phyloP scores from a whole-genome alignment of 2,329 filamentous ascomycete genomes.

The Sporothrix phasma region DNA sequence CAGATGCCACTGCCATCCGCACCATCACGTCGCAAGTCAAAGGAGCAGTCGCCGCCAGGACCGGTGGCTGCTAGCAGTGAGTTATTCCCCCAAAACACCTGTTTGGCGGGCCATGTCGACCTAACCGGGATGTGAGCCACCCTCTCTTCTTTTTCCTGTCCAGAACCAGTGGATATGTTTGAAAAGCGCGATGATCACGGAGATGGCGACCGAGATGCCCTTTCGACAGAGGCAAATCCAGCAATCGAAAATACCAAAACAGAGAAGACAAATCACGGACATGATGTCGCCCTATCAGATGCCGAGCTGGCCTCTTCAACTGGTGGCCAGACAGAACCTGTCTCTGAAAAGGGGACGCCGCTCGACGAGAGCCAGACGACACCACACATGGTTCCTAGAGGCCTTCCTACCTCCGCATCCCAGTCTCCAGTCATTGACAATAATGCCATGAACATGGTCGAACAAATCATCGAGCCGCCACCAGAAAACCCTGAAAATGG shows the following conservation, averaged over 20 bases:
- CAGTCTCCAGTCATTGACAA: background rate
- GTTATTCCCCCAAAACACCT: background rate
- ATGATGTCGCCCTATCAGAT: background rate
- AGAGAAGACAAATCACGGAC: background rate
- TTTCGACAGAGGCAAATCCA: background rate
- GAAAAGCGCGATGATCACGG: slow-evolving; percentile 7
- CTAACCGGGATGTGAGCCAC: slow-evolving; percentile 1
- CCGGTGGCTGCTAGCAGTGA: slow-evolving; percentile 9
- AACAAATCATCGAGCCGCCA: background rate
- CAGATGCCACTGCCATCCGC: slow-evolving; percentile 25
- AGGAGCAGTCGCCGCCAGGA: background rate
- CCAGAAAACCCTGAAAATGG: background rate
- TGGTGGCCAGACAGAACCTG: background rate
- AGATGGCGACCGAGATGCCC: slow-evolving; percentile 10
- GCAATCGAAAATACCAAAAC: background rate
- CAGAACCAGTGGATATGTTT: slow-evolving; percentile 1
- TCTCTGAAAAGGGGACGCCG: background rate
- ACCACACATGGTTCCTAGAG: background rate
- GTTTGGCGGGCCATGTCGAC: slow-evolving; percentile 2
- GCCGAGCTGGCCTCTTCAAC: background rate
- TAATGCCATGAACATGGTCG: background rate
- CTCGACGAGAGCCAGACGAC: background rate
- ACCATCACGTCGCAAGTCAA: slow-evolving; percentile 21
- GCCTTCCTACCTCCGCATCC: background rate
- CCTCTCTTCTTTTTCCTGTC: background rate